Evolutionary conservation across 352 stramenopile genomes (phyloP).

Genomic region (Globisporangium viniferum): DNA sequence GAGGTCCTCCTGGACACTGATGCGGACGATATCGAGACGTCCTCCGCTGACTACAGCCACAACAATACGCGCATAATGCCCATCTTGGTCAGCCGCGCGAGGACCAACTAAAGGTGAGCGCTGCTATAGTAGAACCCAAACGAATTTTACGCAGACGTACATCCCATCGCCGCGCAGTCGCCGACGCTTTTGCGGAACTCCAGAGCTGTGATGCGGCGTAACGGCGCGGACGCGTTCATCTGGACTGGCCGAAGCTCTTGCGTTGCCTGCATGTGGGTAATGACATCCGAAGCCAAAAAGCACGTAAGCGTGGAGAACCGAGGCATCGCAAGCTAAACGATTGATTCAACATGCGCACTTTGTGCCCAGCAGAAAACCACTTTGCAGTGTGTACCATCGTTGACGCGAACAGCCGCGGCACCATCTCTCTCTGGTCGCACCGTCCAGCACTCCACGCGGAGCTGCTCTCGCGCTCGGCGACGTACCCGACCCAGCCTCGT

Average conservation of each 20-base stretch:
- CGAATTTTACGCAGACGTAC: slow-evolving; percentile 20
- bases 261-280: neutral
- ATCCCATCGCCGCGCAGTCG: slow-evolving; percentile 34
- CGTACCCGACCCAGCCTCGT: slow-evolving; percentile 24
- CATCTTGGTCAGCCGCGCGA: neutral
- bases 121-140: neutral
- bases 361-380: neutral
- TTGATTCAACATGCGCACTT: neutral
- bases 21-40: slow-evolving; percentile 10
- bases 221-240: neutral
- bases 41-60: slow-evolving; percentile 4
- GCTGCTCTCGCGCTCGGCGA: slow-evolving; percentile 33
- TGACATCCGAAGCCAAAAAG: neutral
- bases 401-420: slow-evolving; percentile 25
- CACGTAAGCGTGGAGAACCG: neutral
- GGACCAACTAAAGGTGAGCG: neutral
- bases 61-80: neutral
- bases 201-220: slow-evolving; percentile 28
- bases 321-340: neutral
- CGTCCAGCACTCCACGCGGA: slow-evolving; percentile 26
- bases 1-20: slow-evolving; percentile 1
- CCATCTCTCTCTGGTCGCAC: slow-evolving; percentile 24
- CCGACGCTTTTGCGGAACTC: slow-evolving; percentile 23
- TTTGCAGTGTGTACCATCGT: slow-evolving; percentile 5
- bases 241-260: slow-evolving; percentile 4